Evolutionary conservation across 495 filamentous ascomycete genomes (phyloP).

Genomic region (Penicillium waksmanii): DNA sequence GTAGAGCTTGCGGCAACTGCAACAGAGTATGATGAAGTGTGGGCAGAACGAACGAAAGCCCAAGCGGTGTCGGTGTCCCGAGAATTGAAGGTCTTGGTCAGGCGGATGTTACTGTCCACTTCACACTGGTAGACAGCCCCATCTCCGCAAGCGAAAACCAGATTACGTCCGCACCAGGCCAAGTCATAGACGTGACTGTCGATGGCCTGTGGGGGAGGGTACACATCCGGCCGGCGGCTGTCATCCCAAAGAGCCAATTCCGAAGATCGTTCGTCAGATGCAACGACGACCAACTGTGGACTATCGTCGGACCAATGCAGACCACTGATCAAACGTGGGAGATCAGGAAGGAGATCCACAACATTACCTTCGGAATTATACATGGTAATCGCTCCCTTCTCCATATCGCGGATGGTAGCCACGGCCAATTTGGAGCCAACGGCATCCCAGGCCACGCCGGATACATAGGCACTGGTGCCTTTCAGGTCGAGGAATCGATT

Average conservation of each 20-base stretch:
- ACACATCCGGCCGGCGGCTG: constrained; percentile 44
- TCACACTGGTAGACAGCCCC: constrained; percentile 48
- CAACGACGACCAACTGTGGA: constrained; percentile 47
- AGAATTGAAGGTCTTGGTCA: constrained; percentile 41
- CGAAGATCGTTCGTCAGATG: constrained; percentile 44
- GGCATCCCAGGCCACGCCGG: constrained; percentile 72
- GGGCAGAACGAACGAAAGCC: constrained; percentile 43
- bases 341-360: constrained; percentile 51
- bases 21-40: constrained; percentile 30
- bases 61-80: constrained; percentile 34
- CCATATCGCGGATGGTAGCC: constrained; percentile 64
- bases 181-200: constrained; percentile 45
- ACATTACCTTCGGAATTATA: constrained; percentile 65
- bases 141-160: constrained; percentile 46
- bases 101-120: constrained; percentile 43
- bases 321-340: constrained; percentile 49
- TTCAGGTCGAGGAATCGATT: constrained; percentile 46
- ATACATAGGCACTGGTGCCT: constrained; percentile 41
- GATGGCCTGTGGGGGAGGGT: constrained; percentile 42
- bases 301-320: constrained; percentile 45
- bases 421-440: constrained; percentile 69
- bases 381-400: constrained; percentile 67
- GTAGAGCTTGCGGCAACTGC: constrained; percentile 42
- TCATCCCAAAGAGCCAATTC: constrained; percentile 54
- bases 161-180: constrained; percentile 38